phyloP scores from a whole-genome alignment of 2,329 filamentous ascomycete species.

The Fusarium heterosporum region DNA sequence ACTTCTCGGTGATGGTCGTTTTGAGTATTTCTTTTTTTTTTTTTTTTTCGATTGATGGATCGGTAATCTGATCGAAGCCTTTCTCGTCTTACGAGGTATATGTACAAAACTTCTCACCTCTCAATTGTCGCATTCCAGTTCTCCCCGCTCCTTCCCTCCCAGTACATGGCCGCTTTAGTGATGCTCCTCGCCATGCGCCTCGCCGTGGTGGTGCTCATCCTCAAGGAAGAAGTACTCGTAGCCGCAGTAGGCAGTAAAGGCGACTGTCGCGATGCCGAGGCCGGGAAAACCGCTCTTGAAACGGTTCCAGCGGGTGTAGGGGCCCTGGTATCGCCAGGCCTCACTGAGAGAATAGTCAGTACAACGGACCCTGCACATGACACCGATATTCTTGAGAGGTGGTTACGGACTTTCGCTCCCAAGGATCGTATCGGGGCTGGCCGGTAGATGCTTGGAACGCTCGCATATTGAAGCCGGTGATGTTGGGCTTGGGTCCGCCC shows the following conservation, averaged over 20 bases:
- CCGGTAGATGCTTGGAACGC: constrained; percentile 80
- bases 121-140: constrained; percentile 23
- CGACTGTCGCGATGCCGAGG: constrained; percentile 90
- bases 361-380: background rate
- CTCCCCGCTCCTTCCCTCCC: constrained; percentile 19
- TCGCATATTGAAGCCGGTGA: constrained; percentile 92
- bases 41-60: constrained; percentile 38
- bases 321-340: constrained; percentile 92
- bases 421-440: constrained; percentile 72
- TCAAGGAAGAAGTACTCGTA: constrained; percentile 90
- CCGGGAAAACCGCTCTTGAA: constrained; percentile 90
- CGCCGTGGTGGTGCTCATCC: constrained; percentile 71
- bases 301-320: constrained; percentile 88
- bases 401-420: constrained; percentile 70
- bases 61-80: constrained; percentile 35
- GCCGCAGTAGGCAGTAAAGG: constrained; percentile 88
- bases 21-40: constrained; percentile 31
- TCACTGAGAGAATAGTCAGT: constrained; percentile 69
- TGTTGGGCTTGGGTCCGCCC: constrained; percentile 72
- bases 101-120: constrained; percentile 41
- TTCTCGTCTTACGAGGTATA: constrained; percentile 40
- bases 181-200: constrained; percentile 70
- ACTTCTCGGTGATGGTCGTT: background rate
- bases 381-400: background rate
- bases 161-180: constrained; percentile 52